phyloP scores from a whole-genome alignment of 805 yeast genomes.

The Saturnispora diversa region DNA sequence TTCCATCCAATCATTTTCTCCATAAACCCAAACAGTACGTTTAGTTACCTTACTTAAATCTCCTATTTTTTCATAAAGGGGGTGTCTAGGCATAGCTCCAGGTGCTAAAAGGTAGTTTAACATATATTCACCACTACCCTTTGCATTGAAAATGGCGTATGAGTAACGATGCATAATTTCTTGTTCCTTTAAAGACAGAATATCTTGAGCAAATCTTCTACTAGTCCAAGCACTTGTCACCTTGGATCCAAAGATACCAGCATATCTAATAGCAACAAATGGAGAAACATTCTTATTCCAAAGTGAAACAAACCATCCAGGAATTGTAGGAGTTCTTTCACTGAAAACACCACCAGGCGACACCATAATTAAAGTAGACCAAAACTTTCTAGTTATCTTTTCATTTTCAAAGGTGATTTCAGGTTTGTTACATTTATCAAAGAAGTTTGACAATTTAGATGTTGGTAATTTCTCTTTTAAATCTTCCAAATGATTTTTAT shows the following conservation, averaged over 20 bases:
- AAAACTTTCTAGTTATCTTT: slow-evolving; percentile 11
- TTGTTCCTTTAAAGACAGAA: slow-evolving; percentile 26
- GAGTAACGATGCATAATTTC: slow-evolving; percentile 65
- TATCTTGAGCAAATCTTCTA: slow-evolving; percentile 53
- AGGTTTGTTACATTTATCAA: not conserved
- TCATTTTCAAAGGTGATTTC: slow-evolving; percentile 1
- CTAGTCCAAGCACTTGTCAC: slow-evolving; percentile 86
- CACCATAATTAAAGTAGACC: slow-evolving; percentile 55
- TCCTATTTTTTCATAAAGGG: slow-evolving; percentile 52
- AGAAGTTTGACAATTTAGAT: slow-evolving; percentile 1
- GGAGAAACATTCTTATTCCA: slow-evolving; percentile 84
- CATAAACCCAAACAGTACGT: slow-evolving; percentile 71
- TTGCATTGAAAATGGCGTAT: slow-evolving; percentile 75
- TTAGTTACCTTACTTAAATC: slow-evolving; percentile 5
- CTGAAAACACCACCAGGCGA: slow-evolving; percentile 82
- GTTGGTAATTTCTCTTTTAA: slow-evolving; percentile 9
- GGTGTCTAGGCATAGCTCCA: slow-evolving; percentile 82
- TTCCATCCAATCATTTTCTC: slow-evolving; percentile 66
- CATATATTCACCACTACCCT: slow-evolving; percentile 92
- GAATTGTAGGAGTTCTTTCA: slow-evolving; percentile 36
- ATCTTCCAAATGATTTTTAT: slow-evolving; percentile 11
- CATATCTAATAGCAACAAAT: slow-evolving; percentile 63
- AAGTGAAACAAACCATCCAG: slow-evolving; percentile 66
- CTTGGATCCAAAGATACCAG: slow-evolving; percentile 79
- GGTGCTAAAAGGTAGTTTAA: slow-evolving; percentile 77